phyloP scores from a whole-genome alignment of 192 early-diverging fungal genomes.

The Mortierella antarctica region DNA sequence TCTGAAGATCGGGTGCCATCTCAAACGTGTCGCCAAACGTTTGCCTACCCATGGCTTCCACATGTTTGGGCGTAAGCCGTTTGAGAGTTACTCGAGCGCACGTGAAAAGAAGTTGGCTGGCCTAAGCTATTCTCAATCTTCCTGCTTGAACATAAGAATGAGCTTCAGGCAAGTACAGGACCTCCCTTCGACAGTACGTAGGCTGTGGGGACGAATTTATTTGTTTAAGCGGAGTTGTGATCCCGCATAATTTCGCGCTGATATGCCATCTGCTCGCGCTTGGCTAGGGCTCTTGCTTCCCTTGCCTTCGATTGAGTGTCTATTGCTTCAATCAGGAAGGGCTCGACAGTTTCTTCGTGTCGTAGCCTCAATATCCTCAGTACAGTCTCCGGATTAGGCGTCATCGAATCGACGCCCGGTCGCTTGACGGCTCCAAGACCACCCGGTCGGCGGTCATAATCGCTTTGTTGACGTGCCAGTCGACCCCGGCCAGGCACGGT shows the following conservation, averaged over 20 bases:
- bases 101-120: no score
- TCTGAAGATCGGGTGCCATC: no score
- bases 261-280: slow-evolving; percentile 40
- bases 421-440: slow-evolving; percentile 10
- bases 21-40: no score
- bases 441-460: slow-evolving; percentile 37
- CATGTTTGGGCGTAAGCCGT: no score
- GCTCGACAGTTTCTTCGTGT: slow-evolving; percentile 53
- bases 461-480: slow-evolving; percentile 44
- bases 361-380: slow-evolving; percentile 63
- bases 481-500: slow-evolving; percentile 40
- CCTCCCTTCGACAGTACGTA: no score
- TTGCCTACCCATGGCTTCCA: no score
- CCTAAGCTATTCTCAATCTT: no score
- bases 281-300: slow-evolving; percentile 34
- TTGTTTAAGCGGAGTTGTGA: neutral
- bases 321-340: slow-evolving; percentile 51
- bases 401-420: slow-evolving; percentile 18
- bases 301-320: slow-evolving; percentile 40
- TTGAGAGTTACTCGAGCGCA: no score
- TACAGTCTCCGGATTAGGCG: slow-evolving; percentile 61
- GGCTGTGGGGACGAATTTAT: no score
- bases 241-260: slow-evolving; percentile 29
- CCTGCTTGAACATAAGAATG: no score
- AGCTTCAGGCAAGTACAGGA: slow-evolving; percentile 5